Evolutionary conservation across 495 filamentous ascomycete species (phyloP), one percentile per base, ranked within the genome.

Genomic region (Penicillium angulare): DNA sequence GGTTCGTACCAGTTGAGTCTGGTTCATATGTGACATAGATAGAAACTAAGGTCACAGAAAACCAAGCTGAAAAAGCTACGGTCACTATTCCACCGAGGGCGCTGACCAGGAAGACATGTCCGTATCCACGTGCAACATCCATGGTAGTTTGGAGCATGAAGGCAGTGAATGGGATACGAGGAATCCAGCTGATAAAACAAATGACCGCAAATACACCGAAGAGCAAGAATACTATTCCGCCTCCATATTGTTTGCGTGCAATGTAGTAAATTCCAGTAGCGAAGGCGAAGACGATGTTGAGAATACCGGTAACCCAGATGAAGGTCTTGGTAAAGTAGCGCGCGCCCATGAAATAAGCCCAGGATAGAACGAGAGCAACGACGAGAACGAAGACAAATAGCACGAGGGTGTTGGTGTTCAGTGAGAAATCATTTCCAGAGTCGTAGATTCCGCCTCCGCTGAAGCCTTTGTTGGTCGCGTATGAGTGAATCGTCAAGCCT

Each of bases 91-190:
- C 90, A 18, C 91, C 92, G 8, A 95, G 60, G 15, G 89, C 78
- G 52, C 87, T 90, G 43, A 95, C 89, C 1, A 92, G 66, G 65
- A 93, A 96, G 49, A 95, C 87, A 58, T 96, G 89, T 0, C 90
- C 91, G 57, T 86, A 87, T 5, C 67, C 78, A 50, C 88, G 89
- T 6, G 90, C 84, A 0, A 96, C 86, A 58, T 96, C 91, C 63
- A 96, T 91, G 20, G 82, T 78, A 0, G 88, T 91, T 68, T 91
- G 84, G 15, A 97, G 74, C 90, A 96, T 93, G 39, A 96, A 75
- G 0, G 88, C 88, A 32, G 86, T 88, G 68, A 95, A 96, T 0
- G 89, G 91, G 41, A 96, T 96, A 22, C 90, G 80, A 15, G 81
- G 83, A 36, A 90, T 90, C 90, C 92, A 96, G 55, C 79, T 83